Evolutionary conservation across 2,329 filamentous ascomycete genomes (phyloP).

Genomic region (Clathrospora elynae): DNA sequence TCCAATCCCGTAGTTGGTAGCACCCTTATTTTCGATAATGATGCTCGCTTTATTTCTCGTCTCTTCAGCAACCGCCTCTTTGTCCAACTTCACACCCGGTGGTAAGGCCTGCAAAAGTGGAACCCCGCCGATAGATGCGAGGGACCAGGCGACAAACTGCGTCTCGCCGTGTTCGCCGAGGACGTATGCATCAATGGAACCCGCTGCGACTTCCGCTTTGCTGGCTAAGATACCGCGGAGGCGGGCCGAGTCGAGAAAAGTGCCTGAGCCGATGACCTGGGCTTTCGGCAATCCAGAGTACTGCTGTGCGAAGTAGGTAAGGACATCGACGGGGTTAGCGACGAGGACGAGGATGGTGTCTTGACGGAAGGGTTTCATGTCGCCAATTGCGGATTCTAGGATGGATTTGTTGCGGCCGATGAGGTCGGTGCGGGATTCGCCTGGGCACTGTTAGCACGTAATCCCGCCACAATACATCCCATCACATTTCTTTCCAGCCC

Average conservation of each 20-base stretch:
- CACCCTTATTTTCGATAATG: conserved; percentile 29
- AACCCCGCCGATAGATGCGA: conserved; percentile 17
- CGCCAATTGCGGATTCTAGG: conserved; percentile 23
- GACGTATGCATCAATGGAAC: conserved; percentile 24
- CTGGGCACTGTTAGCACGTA: conserved; percentile 9
- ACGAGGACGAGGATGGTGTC: conserved; percentile 27
- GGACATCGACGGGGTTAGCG: conserved; percentile 30
- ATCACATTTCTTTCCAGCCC: too few relatives aligned
- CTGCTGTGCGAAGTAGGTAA: conserved; percentile 27
- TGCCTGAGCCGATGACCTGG: conserved; percentile 28
- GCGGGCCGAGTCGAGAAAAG: conserved; percentile 28
- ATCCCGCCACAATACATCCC: not conserved
- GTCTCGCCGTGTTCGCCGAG: conserved; percentile 26
- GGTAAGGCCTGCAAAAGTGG: conserved; percentile 7
- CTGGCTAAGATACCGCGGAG: conserved; percentile 20
- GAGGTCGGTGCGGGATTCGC: conserved; percentile 28
- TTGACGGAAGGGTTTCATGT: conserved; percentile 26
- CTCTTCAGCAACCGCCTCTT: conserved; percentile 13
- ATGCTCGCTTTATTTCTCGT: conserved; percentile 21
- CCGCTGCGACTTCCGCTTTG: conserved; percentile 19
- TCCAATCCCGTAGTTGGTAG: conserved; percentile 29
- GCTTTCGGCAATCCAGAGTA: conserved; percentile 18
- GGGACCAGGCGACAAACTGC: conserved; percentile 27
- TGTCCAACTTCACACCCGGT: conserved; percentile 2
- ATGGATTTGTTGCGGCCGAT: conserved; percentile 31